Conservation (phyloP, 768 basidiomycete genomes). For the Phaeotremella fagi region DNA sequence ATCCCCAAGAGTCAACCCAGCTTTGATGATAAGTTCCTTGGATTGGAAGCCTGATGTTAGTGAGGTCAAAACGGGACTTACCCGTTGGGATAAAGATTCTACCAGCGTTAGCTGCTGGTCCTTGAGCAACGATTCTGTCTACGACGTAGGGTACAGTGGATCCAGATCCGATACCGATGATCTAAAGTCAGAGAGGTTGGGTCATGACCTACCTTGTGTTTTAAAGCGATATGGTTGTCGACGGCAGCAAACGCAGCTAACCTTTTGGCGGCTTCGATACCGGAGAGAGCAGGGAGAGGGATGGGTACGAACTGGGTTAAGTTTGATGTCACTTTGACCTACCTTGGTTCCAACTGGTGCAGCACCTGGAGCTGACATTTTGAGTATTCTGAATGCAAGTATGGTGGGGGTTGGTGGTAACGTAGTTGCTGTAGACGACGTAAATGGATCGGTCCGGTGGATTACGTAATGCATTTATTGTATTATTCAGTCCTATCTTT, state of each 20-base stretch:
- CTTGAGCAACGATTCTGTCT: constrained; percentile 84
- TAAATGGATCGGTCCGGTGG: constrained; percentile 33
- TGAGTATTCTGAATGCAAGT: too few relatives aligned
- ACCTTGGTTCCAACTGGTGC: too few relatives aligned
- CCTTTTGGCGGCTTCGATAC: constrained; percentile 75
- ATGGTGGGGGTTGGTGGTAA: too few relatives aligned
- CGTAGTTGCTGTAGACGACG: too few relatives aligned
- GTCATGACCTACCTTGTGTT: constrained; percentile 62
- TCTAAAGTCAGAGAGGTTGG: constrained; percentile 18
- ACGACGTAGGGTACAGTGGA: constrained; percentile 94
- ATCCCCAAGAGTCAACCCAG: constrained; percentile 73
- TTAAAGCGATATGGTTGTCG: constrained; percentile 73
- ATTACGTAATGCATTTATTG: constrained; percentile 6
- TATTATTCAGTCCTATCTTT: too few relatives aligned
- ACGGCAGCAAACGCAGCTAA: constrained; percentile 93
- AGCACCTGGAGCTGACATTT: too few relatives aligned
- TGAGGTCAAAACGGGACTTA: constrained; percentile 25
- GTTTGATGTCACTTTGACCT: too few relatives aligned
- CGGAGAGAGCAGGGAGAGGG: constrained; percentile 32
- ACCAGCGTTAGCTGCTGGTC: constrained; percentile 64
- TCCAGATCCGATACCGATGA: constrained; percentile 51
- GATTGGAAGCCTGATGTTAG: constrained; percentile 73
- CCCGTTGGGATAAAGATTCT: constrained; percentile 89
- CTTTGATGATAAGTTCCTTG: constrained; percentile 83
- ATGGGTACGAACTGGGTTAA: too few relatives aligned